Conservation (phyloP, 352 stramenopile species). For the Globisporangium nunn region DNA sequence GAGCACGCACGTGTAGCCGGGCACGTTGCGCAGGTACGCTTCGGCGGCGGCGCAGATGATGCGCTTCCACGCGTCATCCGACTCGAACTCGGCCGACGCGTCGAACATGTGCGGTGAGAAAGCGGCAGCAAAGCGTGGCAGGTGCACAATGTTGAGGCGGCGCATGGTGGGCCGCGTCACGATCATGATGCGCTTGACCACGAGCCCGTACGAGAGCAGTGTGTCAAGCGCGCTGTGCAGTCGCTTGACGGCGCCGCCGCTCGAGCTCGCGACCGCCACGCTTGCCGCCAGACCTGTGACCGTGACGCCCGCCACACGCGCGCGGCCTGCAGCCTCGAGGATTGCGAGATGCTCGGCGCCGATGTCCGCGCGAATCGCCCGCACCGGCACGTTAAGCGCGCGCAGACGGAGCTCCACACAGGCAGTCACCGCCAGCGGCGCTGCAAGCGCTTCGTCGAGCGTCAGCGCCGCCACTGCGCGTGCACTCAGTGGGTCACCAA, state of each 20-base stretch:
- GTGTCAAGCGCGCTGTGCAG: conserved; percentile 74
- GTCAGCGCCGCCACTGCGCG: not conserved
- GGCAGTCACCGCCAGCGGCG: conserved; percentile 32
- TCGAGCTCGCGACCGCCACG: conserved; percentile 11
- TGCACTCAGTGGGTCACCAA: not conserved
- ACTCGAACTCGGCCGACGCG: conserved; percentile 66
- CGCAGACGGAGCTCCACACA: conserved; percentile 59
- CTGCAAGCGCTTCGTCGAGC: conserved; percentile 5
- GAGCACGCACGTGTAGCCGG: conserved; percentile 55
- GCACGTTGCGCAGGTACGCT: conserved; percentile 49
- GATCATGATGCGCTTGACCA: conserved; percentile 83
- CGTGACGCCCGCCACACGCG: conserved; percentile 44
- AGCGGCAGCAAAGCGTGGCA: conserved; percentile 54
- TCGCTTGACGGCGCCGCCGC: conserved; percentile 45
- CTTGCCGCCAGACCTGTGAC: conserved; percentile 35
- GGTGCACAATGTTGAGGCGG: conserved; percentile 73
- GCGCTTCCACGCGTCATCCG: conserved; percentile 72
- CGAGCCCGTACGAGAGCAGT: conserved; percentile 66
- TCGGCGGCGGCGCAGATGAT: conserved; percentile 49
- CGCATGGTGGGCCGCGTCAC: conserved; percentile 47
- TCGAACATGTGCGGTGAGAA: conserved; percentile 68
- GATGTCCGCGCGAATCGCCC: conserved; percentile 58
- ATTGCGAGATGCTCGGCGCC: conserved; percentile 54
- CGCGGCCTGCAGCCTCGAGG: conserved; percentile 49
- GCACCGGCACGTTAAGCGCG: conserved; percentile 57